Conservation (phyloP, 768 basidiomycete genomes). For the Collybiopsis confluens region DNA sequence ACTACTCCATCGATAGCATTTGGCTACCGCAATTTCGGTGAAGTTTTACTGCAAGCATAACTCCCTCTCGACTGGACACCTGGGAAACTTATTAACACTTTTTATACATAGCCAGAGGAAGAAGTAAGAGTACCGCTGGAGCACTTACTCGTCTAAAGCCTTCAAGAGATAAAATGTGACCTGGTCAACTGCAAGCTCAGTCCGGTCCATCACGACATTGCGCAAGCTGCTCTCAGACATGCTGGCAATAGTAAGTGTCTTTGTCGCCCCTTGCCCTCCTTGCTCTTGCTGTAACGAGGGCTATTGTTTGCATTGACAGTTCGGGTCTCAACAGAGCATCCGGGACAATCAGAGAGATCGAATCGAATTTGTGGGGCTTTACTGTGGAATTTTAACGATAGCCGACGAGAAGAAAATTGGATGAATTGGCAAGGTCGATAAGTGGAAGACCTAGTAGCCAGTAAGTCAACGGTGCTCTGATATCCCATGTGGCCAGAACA, state of each 20-base stretch:
- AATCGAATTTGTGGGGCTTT: no score
- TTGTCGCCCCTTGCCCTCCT: not conserved
- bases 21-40: not conserved
- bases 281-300: constrained; percentile 18
- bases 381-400: no score
- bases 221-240: constrained; percentile 49
- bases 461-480: no score
- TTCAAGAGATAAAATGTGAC: constrained; percentile 57
- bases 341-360: no score
- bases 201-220: constrained; percentile 46
- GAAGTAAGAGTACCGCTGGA: constrained; percentile 33
- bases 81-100: constrained; percentile 4
- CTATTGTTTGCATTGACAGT: no score
- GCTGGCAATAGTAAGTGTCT: constrained; percentile 66
- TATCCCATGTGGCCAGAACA: no score
- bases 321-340: no score
- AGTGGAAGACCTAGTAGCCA: no score
- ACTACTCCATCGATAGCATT: not conserved
- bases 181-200: constrained; percentile 61
- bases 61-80: constrained; percentile 2
- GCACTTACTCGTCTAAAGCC: not conserved
- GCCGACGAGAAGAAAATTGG: no score
- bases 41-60: not conserved
- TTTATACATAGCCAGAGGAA: constrained; percentile 46
- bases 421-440: no score